Percentiles rank a stretch among this genome's conserved stretches.
These are phyloP conservation scores for Dendrobium chrysotoxum DNA, from an alignment of 106 monocot genomes.

Conservation along the genomic window DNA sequence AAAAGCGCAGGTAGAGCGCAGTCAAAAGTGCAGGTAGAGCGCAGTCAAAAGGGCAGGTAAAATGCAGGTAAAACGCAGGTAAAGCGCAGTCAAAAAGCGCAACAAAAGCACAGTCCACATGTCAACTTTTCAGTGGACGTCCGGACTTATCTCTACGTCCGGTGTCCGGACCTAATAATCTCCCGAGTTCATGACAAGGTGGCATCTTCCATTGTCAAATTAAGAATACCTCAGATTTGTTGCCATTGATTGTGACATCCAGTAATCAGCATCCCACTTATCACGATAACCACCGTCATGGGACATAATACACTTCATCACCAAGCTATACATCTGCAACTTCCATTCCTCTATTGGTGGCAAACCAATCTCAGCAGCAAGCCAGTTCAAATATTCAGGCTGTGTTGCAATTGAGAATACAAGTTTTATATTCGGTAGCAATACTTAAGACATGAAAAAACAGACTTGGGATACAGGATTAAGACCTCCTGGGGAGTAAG, in stretches of 20 bases:
- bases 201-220: too few relatives aligned
- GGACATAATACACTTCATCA: not conserved
- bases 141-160: too few relatives aligned
- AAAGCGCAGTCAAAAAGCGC: too few relatives aligned
- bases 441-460: not conserved
- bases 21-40: too few relatives aligned
- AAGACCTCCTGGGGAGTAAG: not conserved
- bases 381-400: slow-evolving; percentile 28
- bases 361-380: slow-evolving; percentile 18
- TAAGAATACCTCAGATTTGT: too few relatives aligned
- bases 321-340: slow-evolving; percentile 6
- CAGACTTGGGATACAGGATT: not conserved
- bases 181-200: too few relatives aligned
- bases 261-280: slow-evolving; percentile 2
- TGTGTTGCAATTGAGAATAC: not conserved
- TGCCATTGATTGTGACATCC: not conserved
- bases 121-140: too few relatives aligned
- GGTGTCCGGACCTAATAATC: too few relatives aligned
- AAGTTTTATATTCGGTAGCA: not conserved
- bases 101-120: too few relatives aligned
- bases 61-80: too few relatives aligned
- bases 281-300: slow-evolving; percentile 11
- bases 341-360: slow-evolving; percentile 28
- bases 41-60: too few relatives aligned
- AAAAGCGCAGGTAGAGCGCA: too few relatives aligned